These are phyloP conservation scores for Candida corydali DNA, from an alignment of 805 yeast species.

Conservation along the genomic window DNA sequence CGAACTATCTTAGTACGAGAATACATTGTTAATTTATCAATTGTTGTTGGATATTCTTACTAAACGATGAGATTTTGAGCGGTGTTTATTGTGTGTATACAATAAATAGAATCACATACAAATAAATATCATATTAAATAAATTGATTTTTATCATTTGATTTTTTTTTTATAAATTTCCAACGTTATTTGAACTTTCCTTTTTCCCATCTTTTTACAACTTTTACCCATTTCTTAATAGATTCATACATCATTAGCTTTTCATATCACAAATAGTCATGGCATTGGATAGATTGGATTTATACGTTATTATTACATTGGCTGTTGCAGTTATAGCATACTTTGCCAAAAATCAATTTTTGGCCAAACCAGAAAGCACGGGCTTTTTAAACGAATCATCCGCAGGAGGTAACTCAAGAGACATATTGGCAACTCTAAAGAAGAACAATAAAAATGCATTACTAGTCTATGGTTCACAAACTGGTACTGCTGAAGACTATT, in stretches of 20 bases:
- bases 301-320: constrained; percentile 60
- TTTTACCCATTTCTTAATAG: neutral
- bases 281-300: constrained; percentile 72
- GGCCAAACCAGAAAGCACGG: constrained; percentile 12
- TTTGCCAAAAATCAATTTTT: constrained; percentile 59
- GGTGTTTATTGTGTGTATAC: no score
- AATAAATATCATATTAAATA: no score
- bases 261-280: no score
- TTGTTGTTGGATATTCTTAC: no score
- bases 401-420: constrained; percentile 7
- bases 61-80: no score
- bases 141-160: neutral
- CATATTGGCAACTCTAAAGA: constrained; percentile 50
- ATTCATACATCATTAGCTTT: no score
- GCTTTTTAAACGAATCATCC: constrained; percentile 5
- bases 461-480: constrained; percentile 94
- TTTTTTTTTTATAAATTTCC: neutral
- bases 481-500: constrained; percentile 97
- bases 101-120: no score
- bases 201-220: neutral
- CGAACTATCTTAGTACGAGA: no score
- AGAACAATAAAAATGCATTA: constrained; percentile 67
- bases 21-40: no score
- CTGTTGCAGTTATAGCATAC: constrained; percentile 62
- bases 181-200: neutral